Conservation (phyloP, 768 basidiomycete species). For the Floccularia luteovirens region DNA sequence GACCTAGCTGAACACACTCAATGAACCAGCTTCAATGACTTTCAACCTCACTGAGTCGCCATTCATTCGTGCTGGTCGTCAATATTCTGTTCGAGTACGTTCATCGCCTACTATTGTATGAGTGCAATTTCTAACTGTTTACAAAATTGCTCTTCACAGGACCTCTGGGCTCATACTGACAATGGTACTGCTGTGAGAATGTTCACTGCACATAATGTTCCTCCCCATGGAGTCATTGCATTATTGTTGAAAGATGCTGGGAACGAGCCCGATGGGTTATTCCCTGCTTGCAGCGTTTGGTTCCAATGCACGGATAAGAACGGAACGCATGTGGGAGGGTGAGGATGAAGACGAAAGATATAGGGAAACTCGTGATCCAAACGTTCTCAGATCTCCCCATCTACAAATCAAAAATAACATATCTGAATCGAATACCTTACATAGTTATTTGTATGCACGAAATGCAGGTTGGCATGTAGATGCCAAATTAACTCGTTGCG, state of each 20-base stretch:
- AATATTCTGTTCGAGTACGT: slow-evolving; percentile 52
- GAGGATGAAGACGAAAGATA: too few species aligned
- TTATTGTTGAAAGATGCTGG: slow-evolving; percentile 43
- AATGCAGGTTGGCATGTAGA: too few species aligned
- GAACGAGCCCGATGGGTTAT: slow-evolving; percentile 39
- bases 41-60: slow-evolving; percentile 60
- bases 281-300: slow-evolving; percentile 43
- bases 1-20: slow-evolving; percentile 44
- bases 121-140: background rate
- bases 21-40: slow-evolving; percentile 41
- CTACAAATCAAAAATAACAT: too few species aligned
- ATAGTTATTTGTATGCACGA: too few species aligned
- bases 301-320: slow-evolving; percentile 43
- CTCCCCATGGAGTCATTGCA: slow-evolving; percentile 50
- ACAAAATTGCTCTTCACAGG: slow-evolving; percentile 19
- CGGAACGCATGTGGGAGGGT: slow-evolving; percentile 29
- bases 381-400: too few species aligned
- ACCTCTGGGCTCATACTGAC: slow-evolving; percentile 49
- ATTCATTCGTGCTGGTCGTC: slow-evolving; percentile 54
- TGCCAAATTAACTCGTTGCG: too few species aligned
- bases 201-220: slow-evolving; percentile 36
- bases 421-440: too few species aligned
- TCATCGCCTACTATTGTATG: background rate
- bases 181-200: slow-evolving; percentile 47
- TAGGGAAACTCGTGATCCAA: background rate